Evolutionary conservation across 148 eudicot species (phyloP).

Genomic region (Rhododendron vialii): DNA sequence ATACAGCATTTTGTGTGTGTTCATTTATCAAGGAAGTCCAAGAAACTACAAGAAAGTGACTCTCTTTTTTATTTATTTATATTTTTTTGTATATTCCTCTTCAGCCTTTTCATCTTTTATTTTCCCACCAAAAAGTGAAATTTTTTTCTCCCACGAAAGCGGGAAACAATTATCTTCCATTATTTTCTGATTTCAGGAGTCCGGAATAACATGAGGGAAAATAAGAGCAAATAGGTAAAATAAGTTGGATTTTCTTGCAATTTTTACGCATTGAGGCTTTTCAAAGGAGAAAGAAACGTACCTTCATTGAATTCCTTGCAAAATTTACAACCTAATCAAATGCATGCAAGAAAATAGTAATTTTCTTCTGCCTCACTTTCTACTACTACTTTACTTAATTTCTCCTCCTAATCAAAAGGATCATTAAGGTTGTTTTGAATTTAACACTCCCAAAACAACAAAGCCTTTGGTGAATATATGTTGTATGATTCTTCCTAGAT

Average conservation of each 20-base stretch:
- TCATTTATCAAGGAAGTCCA: neutral
- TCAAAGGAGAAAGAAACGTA: neutral
- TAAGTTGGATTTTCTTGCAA: neutral
- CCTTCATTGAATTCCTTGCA: neutral
- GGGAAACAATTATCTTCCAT: neutral
- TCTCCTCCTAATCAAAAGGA: neutral
- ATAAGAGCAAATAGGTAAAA: neutral
- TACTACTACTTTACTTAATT: neutral
- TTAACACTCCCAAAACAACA: neutral
- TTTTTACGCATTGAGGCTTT: neutral
- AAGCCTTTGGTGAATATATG: neutral
- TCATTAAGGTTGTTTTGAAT: neutral
- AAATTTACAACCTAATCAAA: neutral
- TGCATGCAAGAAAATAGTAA: neutral
- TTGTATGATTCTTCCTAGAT: neutral
- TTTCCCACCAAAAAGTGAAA: neutral
- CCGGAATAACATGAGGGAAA: neutral
- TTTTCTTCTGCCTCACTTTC: neutral
- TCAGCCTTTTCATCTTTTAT: neutral
- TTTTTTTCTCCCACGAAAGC: neutral
- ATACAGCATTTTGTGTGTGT: neutral
- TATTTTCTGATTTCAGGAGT: neutral
- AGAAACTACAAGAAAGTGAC: neutral
- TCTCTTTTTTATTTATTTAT: neutral
- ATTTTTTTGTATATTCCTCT: neutral